Percentiles rank a stretch among this genome's conserved stretches.
Evolutionary conservation across 2,329 filamentous ascomycete genomes (phyloP).

Genomic region (Didymella lethalis): DNA sequence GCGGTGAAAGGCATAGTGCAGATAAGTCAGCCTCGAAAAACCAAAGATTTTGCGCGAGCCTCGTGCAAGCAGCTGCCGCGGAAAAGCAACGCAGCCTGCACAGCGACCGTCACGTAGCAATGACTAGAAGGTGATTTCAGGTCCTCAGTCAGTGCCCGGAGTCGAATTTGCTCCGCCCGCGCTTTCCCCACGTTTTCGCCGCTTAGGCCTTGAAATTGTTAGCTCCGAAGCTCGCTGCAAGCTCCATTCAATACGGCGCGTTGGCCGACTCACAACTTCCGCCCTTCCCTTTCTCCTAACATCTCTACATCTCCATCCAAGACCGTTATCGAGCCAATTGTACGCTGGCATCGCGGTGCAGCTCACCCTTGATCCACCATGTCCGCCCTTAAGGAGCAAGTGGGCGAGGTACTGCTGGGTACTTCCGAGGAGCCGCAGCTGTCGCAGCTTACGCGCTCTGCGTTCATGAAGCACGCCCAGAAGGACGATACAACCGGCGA

Average conservation of each 20-base stretch:
- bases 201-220: constrained; percentile 28
- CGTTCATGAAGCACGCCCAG: constrained; percentile 78
- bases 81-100: constrained; percentile 1
- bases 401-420: constrained; percentile 70
- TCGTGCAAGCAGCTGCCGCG: constrained; percentile 14
- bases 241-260: constrained; percentile 30
- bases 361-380: constrained; percentile 34
- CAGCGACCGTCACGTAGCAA: background rate
- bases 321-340: constrained; percentile 39
- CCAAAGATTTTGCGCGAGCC: constrained; percentile 8
- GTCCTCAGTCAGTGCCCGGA: background rate
- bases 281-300: constrained; percentile 22
- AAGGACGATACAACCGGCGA: constrained; percentile 80
- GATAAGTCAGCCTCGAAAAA: constrained; percentile 13
- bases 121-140: background rate
- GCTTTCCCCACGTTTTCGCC: constrained; percentile 45
- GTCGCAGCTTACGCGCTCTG: constrained; percentile 76
- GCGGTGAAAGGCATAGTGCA: constrained; percentile 23
- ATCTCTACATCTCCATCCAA: constrained; percentile 25
- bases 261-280: constrained; percentile 35
- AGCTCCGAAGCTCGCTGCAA: constrained; percentile 41
- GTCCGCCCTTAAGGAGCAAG: constrained; percentile 73
- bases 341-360: constrained; percentile 24
- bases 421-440: constrained; percentile 65
- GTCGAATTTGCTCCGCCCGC: constrained; percentile 14